Conservation (phyloP, 2,329 filamentous ascomycete genomes). For the Penicillium sclerotigenum region DNA sequence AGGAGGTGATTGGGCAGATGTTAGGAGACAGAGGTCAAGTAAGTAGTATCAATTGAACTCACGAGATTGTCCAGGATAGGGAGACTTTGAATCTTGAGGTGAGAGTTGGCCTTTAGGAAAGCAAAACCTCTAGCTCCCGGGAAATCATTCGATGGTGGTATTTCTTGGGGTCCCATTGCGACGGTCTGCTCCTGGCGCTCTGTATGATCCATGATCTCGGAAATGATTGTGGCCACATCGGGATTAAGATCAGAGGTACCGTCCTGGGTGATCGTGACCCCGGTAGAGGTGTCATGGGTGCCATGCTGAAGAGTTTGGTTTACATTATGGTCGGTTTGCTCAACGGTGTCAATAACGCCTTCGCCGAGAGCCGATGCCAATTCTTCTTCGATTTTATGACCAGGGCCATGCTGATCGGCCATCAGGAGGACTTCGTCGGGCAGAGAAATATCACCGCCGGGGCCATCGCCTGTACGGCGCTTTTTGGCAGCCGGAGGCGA, state of each 20-base stretch:
- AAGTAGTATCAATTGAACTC: slow-evolving; percentile 20
- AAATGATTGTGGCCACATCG: slow-evolving; percentile 41
- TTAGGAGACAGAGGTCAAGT: neutral
- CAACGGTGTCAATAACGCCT: slow-evolving; percentile 28
- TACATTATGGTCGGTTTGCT: slow-evolving; percentile 22
- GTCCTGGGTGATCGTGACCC: slow-evolving; percentile 20
- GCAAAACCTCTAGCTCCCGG: slow-evolving; percentile 34
- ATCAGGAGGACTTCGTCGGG: slow-evolving; percentile 18
- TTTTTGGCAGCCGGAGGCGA: slow-evolving; percentile 41
- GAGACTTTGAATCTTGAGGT: slow-evolving; percentile 57
- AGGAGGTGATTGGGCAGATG: neutral
- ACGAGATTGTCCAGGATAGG: slow-evolving; percentile 61
- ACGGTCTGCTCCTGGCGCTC: slow-evolving; percentile 43
- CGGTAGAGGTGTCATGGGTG: slow-evolving; percentile 15
- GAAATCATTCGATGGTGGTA: slow-evolving; percentile 28
- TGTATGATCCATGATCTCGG: slow-evolving; percentile 44
- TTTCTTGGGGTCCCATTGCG: slow-evolving; percentile 35
- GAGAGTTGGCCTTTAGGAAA: slow-evolving; percentile 44
- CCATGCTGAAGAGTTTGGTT: slow-evolving; percentile 21
- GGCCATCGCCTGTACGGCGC: slow-evolving; percentile 36
- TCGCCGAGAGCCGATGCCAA: slow-evolving; percentile 35
- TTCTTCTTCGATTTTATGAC: slow-evolving; percentile 38
- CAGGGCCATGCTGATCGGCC: slow-evolving; percentile 27
- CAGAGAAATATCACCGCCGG: slow-evolving; percentile 23
- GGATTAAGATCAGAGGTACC: slow-evolving; percentile 28